These are phyloP conservation scores for Apiospora phragmitis DNA, from an alignment of 2,329 filamentous ascomycete species.

Conservation along the genomic window DNA sequence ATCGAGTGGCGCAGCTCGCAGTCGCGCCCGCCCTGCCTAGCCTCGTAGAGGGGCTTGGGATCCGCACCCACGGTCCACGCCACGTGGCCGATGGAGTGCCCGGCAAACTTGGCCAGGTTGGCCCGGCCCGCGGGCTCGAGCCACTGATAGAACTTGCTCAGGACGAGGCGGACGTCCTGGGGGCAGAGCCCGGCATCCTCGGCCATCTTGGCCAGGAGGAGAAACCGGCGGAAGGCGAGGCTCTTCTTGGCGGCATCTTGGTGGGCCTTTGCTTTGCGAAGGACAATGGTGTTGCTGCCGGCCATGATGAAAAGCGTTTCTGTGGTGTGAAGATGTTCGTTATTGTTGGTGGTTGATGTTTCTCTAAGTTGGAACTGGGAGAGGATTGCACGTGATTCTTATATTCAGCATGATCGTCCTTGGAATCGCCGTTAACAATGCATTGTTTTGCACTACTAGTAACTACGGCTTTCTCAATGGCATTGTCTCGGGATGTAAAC, in stretches of 20 bases:
- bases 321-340: not conserved
- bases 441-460: not conserved
- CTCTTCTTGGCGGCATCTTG: not conserved
- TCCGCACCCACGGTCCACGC: not conserved
- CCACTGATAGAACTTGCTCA: not conserved
- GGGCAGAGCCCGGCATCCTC: not conserved
- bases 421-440: not conserved
- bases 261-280: not conserved
- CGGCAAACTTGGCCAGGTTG: not conserved
- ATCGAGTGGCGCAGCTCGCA: not conserved
- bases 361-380: not conserved
- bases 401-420: not conserved
- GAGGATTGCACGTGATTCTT: too few species aligned
- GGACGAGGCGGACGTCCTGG: not conserved
- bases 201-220: not conserved
- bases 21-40: not conserved
- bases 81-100: not conserved
- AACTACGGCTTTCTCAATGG: not conserved
- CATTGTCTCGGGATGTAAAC: not conserved
- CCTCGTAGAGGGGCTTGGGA: not conserved
- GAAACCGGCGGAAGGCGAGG: not conserved
- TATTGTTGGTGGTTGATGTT: not conserved
- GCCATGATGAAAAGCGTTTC: not conserved
- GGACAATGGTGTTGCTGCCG: not conserved
- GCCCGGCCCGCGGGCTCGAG: not conserved